A percentile compares a stretch with the other conserved stretches of the same genome.
Conservation (phyloP, 306 rosid species). For the Neltuma alba region DNA sequence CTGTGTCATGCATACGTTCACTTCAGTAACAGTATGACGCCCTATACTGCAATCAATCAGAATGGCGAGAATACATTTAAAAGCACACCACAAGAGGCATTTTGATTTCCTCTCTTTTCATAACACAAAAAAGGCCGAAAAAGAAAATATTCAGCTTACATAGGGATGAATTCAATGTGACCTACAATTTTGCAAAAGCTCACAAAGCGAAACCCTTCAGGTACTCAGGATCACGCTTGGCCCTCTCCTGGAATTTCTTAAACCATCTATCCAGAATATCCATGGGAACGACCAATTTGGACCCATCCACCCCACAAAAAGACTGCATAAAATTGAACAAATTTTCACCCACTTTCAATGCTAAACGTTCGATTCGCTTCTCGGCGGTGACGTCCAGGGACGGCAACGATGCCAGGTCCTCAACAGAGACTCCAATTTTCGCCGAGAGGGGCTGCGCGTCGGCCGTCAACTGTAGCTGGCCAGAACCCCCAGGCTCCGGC, state of each 20-base stretch:
- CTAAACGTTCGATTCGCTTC: constrained; percentile 70
- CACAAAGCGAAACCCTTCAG: constrained; percentile 71
- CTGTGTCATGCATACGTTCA: not conserved
- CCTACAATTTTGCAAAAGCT: not conserved
- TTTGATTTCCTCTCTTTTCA: constrained; percentile 8
- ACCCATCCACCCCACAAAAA: constrained; percentile 87
- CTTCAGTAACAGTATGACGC: not conserved
- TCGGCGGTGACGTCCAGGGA: constrained; percentile 79
- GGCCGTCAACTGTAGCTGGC: constrained; percentile 63
- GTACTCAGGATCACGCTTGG: constrained; percentile 85
- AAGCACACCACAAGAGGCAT: constrained; percentile 16
- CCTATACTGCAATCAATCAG: not conserved
- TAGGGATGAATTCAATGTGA: not conserved
- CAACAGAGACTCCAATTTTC: constrained; percentile 91
- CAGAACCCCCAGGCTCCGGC: constrained; percentile 68
- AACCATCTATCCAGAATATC: constrained; percentile 95
- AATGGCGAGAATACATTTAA: constrained; percentile 10
- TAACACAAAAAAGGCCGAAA: not conserved
- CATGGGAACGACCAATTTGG: constrained; percentile 86
- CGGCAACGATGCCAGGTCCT: constrained; percentile 79
- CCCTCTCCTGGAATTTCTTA: constrained; percentile 83
- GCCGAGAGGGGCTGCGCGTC: constrained; percentile 72
- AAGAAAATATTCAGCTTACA: not conserved
- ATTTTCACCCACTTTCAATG: constrained; percentile 87
- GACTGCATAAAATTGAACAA: constrained; percentile 94